These are phyloP conservation scores for Fusarium albidum DNA, from an alignment of 2,329 filamentous ascomycete genomes.

Conservation along the genomic window DNA sequence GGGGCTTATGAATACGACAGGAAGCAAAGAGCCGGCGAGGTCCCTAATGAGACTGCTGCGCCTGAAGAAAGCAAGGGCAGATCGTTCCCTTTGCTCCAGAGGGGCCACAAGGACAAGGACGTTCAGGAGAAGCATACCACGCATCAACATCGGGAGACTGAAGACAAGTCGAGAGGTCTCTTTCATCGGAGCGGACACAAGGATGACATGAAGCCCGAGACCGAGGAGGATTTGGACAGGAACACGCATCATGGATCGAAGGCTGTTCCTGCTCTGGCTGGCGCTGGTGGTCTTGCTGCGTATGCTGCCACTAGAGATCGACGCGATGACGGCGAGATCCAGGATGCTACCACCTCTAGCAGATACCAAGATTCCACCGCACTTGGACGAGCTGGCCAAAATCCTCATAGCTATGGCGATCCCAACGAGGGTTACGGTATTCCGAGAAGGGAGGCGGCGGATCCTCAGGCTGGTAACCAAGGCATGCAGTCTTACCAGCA, in stretches of 20 bases:
- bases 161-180: slow-evolving; percentile 9
- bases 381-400: background rate
- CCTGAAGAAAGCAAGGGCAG: slow-evolving; percentile 21
- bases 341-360: background rate
- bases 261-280: slow-evolving; percentile 22
- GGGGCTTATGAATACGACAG: slow-evolving; percentile 7
- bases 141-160: slow-evolving; percentile 7
- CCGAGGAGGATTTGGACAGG: background rate
- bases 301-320: slow-evolving; percentile 21
- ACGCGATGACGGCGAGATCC: slow-evolving; percentile 7
- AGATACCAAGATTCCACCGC: background rate
- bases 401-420: slow-evolving; percentile 1
- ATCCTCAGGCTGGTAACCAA: background rate
- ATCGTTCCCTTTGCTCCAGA: slow-evolving; percentile 22
- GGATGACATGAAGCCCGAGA: slow-evolving; percentile 1
- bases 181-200: slow-evolving; percentile 25
- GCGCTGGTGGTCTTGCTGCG: slow-evolving; percentile 17
- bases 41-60: background rate
- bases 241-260: slow-evolving; percentile 17
- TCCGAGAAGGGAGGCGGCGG: background rate
- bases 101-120: slow-evolving; percentile 23
- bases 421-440: background rate
- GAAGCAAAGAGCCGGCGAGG: background rate
- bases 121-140: slow-evolving; percentile 17
- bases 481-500: background rate